phyloP scores from a whole-genome alignment of 2,329 filamentous ascomycete genomes.

The Aspergillus pseudotamarii region DNA sequence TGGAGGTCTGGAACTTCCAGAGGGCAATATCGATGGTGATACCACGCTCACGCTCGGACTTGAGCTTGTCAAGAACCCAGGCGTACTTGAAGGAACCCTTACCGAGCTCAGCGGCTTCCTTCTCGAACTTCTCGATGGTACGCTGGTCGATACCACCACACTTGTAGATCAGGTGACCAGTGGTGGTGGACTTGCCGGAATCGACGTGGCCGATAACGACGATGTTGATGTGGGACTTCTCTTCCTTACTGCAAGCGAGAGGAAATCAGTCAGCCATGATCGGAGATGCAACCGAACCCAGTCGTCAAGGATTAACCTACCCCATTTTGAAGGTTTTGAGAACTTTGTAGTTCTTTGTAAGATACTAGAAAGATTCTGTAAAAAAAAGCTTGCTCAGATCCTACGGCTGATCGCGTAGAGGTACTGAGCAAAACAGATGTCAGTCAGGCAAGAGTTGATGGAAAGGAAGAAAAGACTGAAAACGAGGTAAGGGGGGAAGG shows the following conservation, averaged over 20 bases:
- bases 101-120: constrained; percentile 98
- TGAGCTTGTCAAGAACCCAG: constrained; percentile 99
- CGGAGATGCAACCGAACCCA: fast-evolving
- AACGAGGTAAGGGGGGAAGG: constrained; percentile 30
- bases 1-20: constrained; percentile 99
- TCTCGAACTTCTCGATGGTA: constrained; percentile 99
- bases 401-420: constrained; percentile 56
- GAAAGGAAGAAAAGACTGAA: constrained; percentile 1
- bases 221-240: constrained; percentile 95
- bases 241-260: constrained; percentile 76
- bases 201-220: constrained; percentile 99
- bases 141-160: constrained; percentile 99
- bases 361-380: constrained; percentile 46
- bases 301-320: constrained; percentile 47
- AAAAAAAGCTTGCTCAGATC: constrained; percentile 49
- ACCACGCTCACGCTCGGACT: constrained; percentile 99
- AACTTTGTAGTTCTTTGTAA: constrained; percentile 53
- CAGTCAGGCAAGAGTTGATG: constrained; percentile 28
- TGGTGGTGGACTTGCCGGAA: constrained; percentile 98
- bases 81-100: constrained; percentile 99
- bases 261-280: constrained; percentile 3
- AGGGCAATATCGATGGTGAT: constrained; percentile 99
- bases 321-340: constrained; percentile 60
- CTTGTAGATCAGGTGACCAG: constrained; percentile 99
- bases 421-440: constrained; percentile 44